Percentiles rank a stretch among this genome's conserved stretches.
These are phyloP conservation scores for Hippophae tibetana DNA, from an alignment of 306 rosid genomes.

Conservation along the genomic window DNA sequence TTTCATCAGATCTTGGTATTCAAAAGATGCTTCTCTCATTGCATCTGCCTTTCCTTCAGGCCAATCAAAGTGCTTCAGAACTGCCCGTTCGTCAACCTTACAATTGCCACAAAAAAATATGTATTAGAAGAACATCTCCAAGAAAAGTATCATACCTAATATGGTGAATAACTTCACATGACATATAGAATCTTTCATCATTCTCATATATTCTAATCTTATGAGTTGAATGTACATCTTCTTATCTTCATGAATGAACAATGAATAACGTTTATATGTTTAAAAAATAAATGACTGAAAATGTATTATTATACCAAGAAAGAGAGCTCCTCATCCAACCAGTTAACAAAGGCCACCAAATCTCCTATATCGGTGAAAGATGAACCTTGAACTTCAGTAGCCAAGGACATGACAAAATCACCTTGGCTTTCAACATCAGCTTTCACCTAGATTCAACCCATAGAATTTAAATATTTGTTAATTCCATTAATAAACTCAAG, in stretches of 20 bases:
- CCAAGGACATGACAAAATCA: conserved; percentile 83
- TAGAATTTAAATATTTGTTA: background rate
- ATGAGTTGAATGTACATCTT: background rate
- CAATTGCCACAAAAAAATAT: conserved; percentile 16
- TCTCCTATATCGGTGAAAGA: conserved; percentile 66
- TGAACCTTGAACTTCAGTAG: conserved; percentile 86
- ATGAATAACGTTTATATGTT: background rate
- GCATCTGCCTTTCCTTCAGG: conserved; percentile 99
- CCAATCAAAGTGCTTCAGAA: conserved; percentile 99
- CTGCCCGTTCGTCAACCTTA: conserved; percentile 97
- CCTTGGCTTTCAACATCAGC: conserved; percentile 97
- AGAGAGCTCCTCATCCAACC: conserved; percentile 91
- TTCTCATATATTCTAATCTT: background rate
- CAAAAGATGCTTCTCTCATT: conserved; percentile 93
- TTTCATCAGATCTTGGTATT: conserved; percentile 83
- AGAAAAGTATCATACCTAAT: background rate
- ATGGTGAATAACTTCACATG: too few species aligned
- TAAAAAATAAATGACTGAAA: background rate
- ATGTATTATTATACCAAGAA: conserved; percentile 35
- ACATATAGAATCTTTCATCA: background rate
- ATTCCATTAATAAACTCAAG: background rate
- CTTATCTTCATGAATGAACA: too few species aligned
- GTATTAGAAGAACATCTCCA: conserved; percentile 2
- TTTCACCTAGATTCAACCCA: conserved; percentile 47
- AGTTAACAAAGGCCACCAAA: conserved; percentile 83